Evolutionary conservation across 75 land plant species (phyloP), one percentile per base, ranked within the genome.

Genomic region (Pseudotsuga menziesii): DNA sequence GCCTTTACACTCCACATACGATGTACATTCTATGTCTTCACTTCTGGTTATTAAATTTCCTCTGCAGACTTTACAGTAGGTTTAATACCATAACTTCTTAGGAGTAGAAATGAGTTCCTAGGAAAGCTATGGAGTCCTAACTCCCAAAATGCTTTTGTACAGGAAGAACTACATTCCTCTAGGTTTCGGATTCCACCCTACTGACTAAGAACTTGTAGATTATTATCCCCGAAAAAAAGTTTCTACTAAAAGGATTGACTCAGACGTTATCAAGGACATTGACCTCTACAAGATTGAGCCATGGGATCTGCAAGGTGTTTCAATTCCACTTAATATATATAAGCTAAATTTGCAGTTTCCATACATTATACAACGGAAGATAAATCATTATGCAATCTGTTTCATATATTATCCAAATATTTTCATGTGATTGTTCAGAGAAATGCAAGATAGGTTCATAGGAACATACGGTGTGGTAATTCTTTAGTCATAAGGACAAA

Each of bases 401-500:
- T 8, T 41, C 11, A 5, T 9, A n/a, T n/a, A 48, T 72, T 72
- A 8, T 41, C 75, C 5, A 35, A 20, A 8, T 67, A 36, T 73
- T 20, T 54, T 54, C 2, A 39, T 39, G 72, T 41, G 23, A 69
- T 27, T 80, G 23, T n/a, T 6, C 70, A 91, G 94, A 86, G 57
- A 58, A 78, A 71, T 91, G 92, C 58, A 85, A 58, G 77, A 80
- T 91, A 54, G 88, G 92, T 52, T 82, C 85, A 1, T 85, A 86
- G 75, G 92, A 92, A 29, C 94, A 92, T 35, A 88, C 77, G 22
- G 90, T 89, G 32, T 92, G 94, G 94, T 92, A 90, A 25, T 92
- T 92, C 74, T 92, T 92, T 74, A 92, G 92, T 80, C 92, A 92
- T 75, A 92, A 92, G 79, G 92, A 92, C 36, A 92, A 89, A 87